Evolutionary conservation across 345 rosid species (phyloP), one percentile per base, ranked within the genome.

Genomic region (Salix viminalis): DNA sequence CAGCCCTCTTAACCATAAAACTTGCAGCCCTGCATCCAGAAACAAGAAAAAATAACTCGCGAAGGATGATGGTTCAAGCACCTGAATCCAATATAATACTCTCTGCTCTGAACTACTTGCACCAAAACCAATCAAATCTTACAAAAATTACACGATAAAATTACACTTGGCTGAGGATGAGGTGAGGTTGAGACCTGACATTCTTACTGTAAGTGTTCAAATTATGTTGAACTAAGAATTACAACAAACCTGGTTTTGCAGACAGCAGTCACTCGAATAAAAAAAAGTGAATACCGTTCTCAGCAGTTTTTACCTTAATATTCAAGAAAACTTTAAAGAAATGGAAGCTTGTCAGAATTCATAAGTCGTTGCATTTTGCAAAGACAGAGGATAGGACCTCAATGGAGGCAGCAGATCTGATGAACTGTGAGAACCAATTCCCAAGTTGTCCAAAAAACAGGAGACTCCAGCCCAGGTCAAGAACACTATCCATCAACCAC

Each of bases 11-110:
- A 62, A 36, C 82, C 44, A 79, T 78, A 36, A 81, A 81, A 64
- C 81, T 79, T 54, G 86, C 86, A 48, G 79, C 83, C 89, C 93
- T 90, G 89, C 88, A 88, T 46, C 39, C 64, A 81, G 15, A 77
- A 78, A 71, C 46, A 3, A 6, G 48, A 30, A 80, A 67, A 68
- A 70, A 80, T 79, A 54, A 80, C 42, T 24, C 67, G 30, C 28
- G 46, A 30, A 19, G 75, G 41, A 36, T 71, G 8, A 24, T 21
- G 32, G 5, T 36, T 39, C 58, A 75, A 23, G 73, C 37, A 74
- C 65, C 67, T 41, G 56, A 77, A 13, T 34, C 78, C 19, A 46
- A 72, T 18, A 69, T 30, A 64, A 68, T 41, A 71, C 44, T 15
- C 30, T 37, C 39, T 23, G 66, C 71, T 54, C 64, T 60, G 39